Evolutionary conservation across 2,329 filamentous ascomycete genomes (phyloP), one percentile per base, ranked within the genome.

Genomic region (Hypoxylon rubiginosum): DNA sequence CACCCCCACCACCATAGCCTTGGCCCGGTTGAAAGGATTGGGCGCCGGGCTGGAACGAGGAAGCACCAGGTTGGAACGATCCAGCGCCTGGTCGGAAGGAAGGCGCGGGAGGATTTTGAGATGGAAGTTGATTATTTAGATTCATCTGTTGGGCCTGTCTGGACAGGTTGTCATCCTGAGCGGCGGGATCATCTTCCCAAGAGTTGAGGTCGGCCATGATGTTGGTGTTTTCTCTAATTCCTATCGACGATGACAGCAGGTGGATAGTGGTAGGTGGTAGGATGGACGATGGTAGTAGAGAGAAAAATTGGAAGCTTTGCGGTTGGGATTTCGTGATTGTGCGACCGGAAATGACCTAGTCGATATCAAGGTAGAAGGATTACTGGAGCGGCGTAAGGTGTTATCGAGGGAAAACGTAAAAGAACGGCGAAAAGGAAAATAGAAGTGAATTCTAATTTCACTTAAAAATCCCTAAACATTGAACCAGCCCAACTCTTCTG

Each of bases 161-260:
- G 68, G 92, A 88, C 80, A 97, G 88, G 79, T 88, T 88, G 74
- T 92, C 91, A 75, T 94, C 91, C 84, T 93, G 91, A 69, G 88
- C 90, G 59, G 90, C 85, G 75, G 90, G 90, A 76, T 94, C 92
- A 76, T 97, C 93, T 83, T 98, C 94, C 92, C 96, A 98, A 68
- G 94, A 97, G 80, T 97, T 94, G 76, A 93, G 92, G 80, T 94
- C 90, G 74, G 94, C 91, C 94, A 97, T 97, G 76, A 60, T 85
- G 77, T 43, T 61, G 59, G 58, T 69, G 41, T 66, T 21, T 48
- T 69, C 73, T 73, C 26, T 26, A 39, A 30, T 34, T 1, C 2
- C 39, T 46, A 36, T 51, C 32, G 49, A 7, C 19, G 13, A 13
- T 15, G 26, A n/a, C 1, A 10, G n/a, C 10, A 43, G 13, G 13